These are phyloP conservation scores for Linderniella brevidens DNA, from an alignment of 257 asterid species.

Conservation along the genomic window DNA sequence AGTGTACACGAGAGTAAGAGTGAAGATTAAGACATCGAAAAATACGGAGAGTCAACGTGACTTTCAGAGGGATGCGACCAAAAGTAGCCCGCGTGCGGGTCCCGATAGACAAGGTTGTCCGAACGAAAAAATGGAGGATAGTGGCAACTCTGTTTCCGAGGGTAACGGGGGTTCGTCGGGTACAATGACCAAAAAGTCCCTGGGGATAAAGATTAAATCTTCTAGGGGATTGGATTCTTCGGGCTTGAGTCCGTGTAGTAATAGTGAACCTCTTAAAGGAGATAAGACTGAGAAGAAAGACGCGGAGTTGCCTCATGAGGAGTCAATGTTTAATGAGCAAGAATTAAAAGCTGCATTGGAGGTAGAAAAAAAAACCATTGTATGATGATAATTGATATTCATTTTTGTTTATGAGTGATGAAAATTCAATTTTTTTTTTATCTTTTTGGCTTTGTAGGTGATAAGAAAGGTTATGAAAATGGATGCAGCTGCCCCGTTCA, in stretches of 20 bases:
- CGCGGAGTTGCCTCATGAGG: slow-evolving; percentile 20
- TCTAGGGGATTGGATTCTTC: slow-evolving; percentile 62
- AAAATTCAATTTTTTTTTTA: neutral
- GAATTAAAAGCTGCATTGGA: slow-evolving; percentile 71
- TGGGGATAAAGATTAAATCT: slow-evolving; percentile 60
- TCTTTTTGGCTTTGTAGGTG: slow-evolving; percentile 33
- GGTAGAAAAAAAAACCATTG: slow-evolving; percentile 33
- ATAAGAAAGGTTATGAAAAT: slow-evolving; percentile 81
- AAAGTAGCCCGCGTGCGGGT: slow-evolving; percentile 41
- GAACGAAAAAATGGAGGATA: slow-evolving; percentile 63
- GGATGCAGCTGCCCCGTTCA: slow-evolving; percentile 95
- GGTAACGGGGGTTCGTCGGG: slow-evolving; percentile 27
- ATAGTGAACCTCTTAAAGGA: slow-evolving; percentile 38
- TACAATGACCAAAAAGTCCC: slow-evolving; percentile 37
- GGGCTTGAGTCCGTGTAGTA: slow-evolving; percentile 80
- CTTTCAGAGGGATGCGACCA: slow-evolving; percentile 62
- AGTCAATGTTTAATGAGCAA: slow-evolving; percentile 44
- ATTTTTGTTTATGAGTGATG: no score
- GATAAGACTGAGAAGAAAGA: slow-evolving; percentile 51
- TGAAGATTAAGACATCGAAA: slow-evolving; percentile 67
- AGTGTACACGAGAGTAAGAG: slow-evolving; percentile 77
- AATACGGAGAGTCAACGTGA: slow-evolving; percentile 38
- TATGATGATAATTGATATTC: no score
- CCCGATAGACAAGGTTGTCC: no score
- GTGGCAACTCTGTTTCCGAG: slow-evolving; percentile 73